Percentiles rank a stretch among this genome's conserved stretches.
Conservation (phyloP, 176 grass and related monocot species). For the Musa itinerans region DNA sequence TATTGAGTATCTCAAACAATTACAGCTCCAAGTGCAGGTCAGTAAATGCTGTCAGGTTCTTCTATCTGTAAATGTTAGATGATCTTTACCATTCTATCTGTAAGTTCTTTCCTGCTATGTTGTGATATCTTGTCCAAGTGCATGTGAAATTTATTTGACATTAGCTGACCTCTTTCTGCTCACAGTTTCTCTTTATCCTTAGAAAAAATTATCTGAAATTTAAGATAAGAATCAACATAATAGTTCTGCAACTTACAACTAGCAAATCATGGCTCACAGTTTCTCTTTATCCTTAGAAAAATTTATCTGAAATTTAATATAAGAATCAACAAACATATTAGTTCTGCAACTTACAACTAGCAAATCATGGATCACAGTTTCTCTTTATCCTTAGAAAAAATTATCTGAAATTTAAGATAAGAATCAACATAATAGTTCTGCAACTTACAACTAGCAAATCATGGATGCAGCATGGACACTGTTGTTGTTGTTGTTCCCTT, state of each 20-base stretch:
- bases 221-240: too few species aligned
- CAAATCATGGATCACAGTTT: not conserved
- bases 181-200: not conserved
- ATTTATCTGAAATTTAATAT: not conserved
- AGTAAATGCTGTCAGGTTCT: constrained; percentile 2
- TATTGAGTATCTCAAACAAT: constrained; percentile 94
- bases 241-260: too few species aligned
- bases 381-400: not conserved
- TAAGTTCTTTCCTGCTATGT: not conserved
- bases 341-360: too few species aligned
- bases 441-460: too few species aligned
- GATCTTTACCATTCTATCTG: not conserved
- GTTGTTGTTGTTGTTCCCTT: too few species aligned
- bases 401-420: not conserved
- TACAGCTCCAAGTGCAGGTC: constrained; percentile 97
- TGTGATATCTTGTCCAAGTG: not conserved
- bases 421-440: too few species aligned
- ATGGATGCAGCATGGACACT: too few species aligned
- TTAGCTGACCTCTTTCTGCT: not conserved
- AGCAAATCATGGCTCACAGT: too few species aligned
- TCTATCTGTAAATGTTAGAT: not conserved
- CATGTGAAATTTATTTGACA: not conserved
- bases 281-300: not conserved
- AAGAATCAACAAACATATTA: too few species aligned
- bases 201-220: not conserved